These are phyloP conservation scores for Stagonosporopsis cucurbitacearum DNA, from an alignment of 2,329 filamentous ascomycete species.

Conservation along the genomic window DNA sequence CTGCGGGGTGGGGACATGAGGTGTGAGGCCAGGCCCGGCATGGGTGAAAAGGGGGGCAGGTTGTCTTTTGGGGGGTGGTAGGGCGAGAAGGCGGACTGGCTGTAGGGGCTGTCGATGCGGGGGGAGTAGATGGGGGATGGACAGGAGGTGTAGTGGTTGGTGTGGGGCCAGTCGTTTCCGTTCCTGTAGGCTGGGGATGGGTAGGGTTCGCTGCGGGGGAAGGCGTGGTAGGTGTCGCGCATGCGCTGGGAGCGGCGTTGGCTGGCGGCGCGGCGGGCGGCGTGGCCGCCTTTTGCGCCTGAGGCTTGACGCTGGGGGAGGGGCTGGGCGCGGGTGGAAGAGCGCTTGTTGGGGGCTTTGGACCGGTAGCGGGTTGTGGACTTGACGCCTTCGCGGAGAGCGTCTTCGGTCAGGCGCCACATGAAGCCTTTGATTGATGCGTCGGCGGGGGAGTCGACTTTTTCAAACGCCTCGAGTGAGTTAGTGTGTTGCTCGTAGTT, in stretches of 20 bases:
- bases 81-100: neutral
- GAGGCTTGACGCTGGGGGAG: slow-evolving; percentile 53
- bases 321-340: slow-evolving; percentile 33
- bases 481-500: slow-evolving; percentile 19
- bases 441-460: slow-evolving; percentile 56
- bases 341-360: slow-evolving; percentile 55
- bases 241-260: slow-evolving; percentile 31
- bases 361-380: slow-evolving; percentile 73
- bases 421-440: slow-evolving; percentile 71
- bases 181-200: slow-evolving; percentile 9
- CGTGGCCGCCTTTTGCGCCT: slow-evolving; percentile 55
- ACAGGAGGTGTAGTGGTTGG: neutral
- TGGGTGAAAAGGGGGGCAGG: neutral
- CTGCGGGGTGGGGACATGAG: slow-evolving; percentile 3
- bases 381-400: slow-evolving; percentile 74
- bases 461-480: slow-evolving; percentile 60
- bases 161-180: neutral
- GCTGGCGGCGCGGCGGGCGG: slow-evolving; percentile 43
- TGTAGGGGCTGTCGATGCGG: neutral
- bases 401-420: slow-evolving; percentile 78
- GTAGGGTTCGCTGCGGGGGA: slow-evolving; percentile 28
- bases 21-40: neutral
- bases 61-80: neutral
- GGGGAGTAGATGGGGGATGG: neutral
- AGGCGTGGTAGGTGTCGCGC: slow-evolving; percentile 15